phyloP scores from a whole-genome alignment of 768 basidiomycete species.

The Leccinum subtestaceum region DNA sequence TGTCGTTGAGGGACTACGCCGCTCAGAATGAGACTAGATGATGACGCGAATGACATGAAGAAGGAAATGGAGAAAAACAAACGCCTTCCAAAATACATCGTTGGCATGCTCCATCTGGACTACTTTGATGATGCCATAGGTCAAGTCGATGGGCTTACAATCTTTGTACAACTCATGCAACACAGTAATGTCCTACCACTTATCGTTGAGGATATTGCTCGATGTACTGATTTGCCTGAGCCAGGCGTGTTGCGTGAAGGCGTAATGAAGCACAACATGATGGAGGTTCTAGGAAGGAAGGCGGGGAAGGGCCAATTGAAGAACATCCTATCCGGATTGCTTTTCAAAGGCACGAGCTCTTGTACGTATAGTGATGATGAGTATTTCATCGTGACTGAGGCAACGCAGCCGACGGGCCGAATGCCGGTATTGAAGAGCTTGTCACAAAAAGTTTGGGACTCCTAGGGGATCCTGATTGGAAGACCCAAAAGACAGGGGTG shows the following conservation, averaged over 20 bases:
- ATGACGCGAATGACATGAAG: conserved; percentile 8
- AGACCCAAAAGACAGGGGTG: conserved; percentile 22
- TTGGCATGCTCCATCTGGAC: conserved; percentile 20
- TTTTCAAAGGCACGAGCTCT: conserved; percentile 21
- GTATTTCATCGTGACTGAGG: not conserved
- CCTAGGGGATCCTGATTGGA: conserved; percentile 10
- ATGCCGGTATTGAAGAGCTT: conserved; percentile 2
- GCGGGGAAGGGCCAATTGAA: conserved; percentile 11
- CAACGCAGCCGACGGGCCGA: not conserved
- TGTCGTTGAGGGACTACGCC: not conserved
- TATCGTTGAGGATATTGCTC: not conserved
- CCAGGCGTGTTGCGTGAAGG: conserved; percentile 15
- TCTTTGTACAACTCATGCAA: conserved; percentile 22
- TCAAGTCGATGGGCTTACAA: conserved; percentile 23
- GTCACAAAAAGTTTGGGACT: conserved; percentile 10
- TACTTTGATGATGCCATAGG: conserved; percentile 27
- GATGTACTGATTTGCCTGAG: not conserved
- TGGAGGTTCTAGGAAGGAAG: conserved; percentile 16
- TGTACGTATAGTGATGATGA: conserved; percentile 7
- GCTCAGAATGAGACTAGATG: conserved; percentile 7
- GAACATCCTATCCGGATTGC: conserved; percentile 22
- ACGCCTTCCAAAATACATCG: conserved; percentile 8
- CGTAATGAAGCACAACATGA: conserved; percentile 15
- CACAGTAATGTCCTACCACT: conserved; percentile 9
- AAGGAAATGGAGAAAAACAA: conserved; percentile 1